Evolutionary conservation across 345 rosid genomes (phyloP).

Genomic region (Pseudoturritis turrita): DNA sequence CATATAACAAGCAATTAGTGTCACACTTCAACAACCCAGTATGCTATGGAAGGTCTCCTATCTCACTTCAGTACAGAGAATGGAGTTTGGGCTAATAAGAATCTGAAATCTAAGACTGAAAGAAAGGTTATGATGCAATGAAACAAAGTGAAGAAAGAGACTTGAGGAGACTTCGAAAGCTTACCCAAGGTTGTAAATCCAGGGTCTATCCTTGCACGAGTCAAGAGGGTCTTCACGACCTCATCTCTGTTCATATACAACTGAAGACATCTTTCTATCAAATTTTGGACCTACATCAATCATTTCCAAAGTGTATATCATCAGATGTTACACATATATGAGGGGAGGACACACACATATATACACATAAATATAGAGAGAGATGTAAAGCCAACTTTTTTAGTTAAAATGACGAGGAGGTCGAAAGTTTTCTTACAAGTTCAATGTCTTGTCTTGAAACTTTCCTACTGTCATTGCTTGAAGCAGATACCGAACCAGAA

Average conservation of each 20-base stretch:
- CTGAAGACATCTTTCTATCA: constrained; percentile 58
- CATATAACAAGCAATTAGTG: background rate
- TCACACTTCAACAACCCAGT: background rate
- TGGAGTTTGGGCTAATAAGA: background rate
- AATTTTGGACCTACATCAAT: constrained; percentile 45
- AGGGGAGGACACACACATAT: background rate
- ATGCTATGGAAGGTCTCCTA: constrained; percentile 1
- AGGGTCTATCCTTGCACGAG: constrained; percentile 40
- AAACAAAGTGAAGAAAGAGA: background rate
- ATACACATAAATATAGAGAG: background rate
- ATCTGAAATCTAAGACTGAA: constrained; percentile 1
- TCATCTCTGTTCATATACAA: constrained; percentile 51
- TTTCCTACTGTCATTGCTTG: constrained; percentile 78
- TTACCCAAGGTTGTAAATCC: constrained; percentile 43
- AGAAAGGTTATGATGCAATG: background rate
- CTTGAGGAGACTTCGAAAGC: background rate
- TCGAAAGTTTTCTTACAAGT: constrained; percentile 45
- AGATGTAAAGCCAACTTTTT: background rate
- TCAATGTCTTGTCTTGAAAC: constrained; percentile 96
- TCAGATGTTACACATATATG: constrained; percentile 10
- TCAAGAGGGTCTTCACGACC: constrained; percentile 38
- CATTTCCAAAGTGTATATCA: background rate
- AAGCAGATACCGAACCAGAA: constrained; percentile 85
- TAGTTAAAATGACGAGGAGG: background rate
- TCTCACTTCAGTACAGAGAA: background rate